Evolutionary conservation across 192 early-diverging fungal species (phyloP).

Genomic region (Backusella parvicylindrica): DNA sequence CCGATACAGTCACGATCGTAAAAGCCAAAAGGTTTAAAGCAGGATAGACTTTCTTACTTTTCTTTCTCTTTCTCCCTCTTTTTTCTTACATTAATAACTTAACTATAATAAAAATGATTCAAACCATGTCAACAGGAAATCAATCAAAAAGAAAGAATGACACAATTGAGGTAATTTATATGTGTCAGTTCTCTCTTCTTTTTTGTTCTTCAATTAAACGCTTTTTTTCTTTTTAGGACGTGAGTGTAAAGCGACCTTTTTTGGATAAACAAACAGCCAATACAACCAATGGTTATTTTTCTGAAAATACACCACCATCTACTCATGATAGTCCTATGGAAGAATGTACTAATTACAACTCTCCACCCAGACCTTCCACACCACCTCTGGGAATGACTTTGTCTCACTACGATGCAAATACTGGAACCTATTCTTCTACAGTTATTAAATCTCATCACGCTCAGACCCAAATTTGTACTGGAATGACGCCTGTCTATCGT

Average conservation of each 20-base stretch:
- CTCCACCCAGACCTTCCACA: constrained; percentile 9
- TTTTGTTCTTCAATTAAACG: not conserved
- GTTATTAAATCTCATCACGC: constrained; percentile 8
- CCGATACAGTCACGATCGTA: not conserved
- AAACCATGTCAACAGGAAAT: not conserved
- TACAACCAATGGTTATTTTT: not conserved
- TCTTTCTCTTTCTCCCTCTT: not conserved
- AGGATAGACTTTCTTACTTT: not conserved
- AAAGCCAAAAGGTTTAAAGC: not conserved
- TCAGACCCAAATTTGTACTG: constrained; percentile 17
- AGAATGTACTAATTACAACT: not conserved
- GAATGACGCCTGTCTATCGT: constrained; percentile 33
- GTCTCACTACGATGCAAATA: constrained; percentile 24
- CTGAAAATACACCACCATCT: not conserved
- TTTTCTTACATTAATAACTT: not conserved
- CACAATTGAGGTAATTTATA: not conserved
- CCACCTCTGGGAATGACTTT: constrained; percentile 36
- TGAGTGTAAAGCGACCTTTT: not conserved
- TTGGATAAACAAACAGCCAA: not conserved
- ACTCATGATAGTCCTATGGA: not conserved
- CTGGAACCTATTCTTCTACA: constrained; percentile 25
- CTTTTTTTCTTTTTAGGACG: not conserved
- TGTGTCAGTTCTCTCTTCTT: not conserved
- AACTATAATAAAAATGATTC: not conserved
- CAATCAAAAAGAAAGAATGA: constrained; percentile 4